phyloP scores from a whole-genome alignment of 139 green algal genomes.

The Chlamydomonas eustigma region DNA sequence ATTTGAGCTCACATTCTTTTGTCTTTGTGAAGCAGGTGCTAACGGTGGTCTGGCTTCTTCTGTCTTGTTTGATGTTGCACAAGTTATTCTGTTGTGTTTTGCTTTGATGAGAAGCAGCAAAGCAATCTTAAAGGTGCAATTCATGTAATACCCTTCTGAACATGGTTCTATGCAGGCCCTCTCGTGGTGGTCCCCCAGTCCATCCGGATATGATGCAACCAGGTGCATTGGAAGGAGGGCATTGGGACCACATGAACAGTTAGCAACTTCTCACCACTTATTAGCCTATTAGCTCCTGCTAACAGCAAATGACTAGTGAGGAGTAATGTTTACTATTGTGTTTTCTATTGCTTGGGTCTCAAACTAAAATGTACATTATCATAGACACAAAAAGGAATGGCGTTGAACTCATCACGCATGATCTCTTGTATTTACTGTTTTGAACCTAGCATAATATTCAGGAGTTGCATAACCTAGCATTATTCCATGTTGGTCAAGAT shows the following conservation, averaged over 20 bases:
- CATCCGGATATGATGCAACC: constrained; percentile 2
- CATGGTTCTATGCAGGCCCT: background rate
- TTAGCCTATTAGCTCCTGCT: too few species aligned
- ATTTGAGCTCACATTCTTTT: background rate
- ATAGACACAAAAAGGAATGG: too few species aligned
- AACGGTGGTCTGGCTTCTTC: background rate
- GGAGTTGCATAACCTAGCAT: too few species aligned
- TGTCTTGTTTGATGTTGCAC: background rate
- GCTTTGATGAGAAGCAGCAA: background rate
- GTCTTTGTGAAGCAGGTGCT: background rate
- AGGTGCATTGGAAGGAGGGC: background rate
- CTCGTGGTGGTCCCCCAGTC: background rate
- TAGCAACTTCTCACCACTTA: too few species aligned
- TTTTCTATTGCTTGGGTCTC: too few species aligned
- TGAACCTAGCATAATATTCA: too few species aligned
- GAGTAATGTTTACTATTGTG: too few species aligned
- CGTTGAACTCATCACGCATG: too few species aligned
- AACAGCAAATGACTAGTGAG: too few species aligned
- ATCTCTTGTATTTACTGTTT: too few species aligned
- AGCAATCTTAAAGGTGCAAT: background rate
- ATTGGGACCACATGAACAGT: constrained; percentile 2
- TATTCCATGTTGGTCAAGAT: too few species aligned
- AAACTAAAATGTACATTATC: too few species aligned
- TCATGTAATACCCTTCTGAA: background rate
- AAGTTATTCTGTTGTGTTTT: background rate